Conservation (phyloP, 2,329 filamentous ascomycete genomes). For the Drechslerella dactyloides region DNA sequence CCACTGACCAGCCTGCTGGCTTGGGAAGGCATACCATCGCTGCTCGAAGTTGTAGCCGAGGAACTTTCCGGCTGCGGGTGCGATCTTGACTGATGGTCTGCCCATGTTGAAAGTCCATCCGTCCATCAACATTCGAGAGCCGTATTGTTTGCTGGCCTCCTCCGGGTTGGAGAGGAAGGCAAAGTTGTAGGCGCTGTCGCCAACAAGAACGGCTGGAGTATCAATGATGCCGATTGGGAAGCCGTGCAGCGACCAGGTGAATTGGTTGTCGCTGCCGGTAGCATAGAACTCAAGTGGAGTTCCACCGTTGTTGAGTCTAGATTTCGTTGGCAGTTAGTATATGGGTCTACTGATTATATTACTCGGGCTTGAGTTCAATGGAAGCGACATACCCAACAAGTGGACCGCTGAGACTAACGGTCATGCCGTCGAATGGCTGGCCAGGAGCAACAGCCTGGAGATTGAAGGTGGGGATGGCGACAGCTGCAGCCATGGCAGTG, state of each 20-base stretch:
- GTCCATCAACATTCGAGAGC: constrained; percentile 34
- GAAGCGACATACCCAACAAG: constrained; percentile 13
- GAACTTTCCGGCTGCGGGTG: constrained; percentile 40
- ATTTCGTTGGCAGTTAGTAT: constrained; percentile 8
- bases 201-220: constrained; percentile 35
- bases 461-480: constrained; percentile 37
- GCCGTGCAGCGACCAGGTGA: constrained; percentile 40
- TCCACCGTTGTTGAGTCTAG: constrained; percentile 12
- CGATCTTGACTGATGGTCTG: constrained; percentile 38
- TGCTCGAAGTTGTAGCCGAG: constrained; percentile 49
- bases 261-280: constrained; percentile 21
- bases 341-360: background rate
- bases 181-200: constrained; percentile 20
- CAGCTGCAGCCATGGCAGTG: constrained; percentile 41
- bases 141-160: constrained; percentile 33
- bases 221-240: constrained; percentile 44
- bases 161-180: constrained; percentile 40
- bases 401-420: constrained; percentile 31
- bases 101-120: constrained; percentile 43
- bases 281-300: constrained; percentile 39
- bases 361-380: background rate
- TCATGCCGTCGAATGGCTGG: constrained; percentile 37
- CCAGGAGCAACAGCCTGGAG: constrained; percentile 42
- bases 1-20: constrained; percentile 33
- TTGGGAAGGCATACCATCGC: constrained; percentile 46